A percentile compares a stretch with the other conserved stretches of the same genome.
These are phyloP conservation scores for Aureobasidium sp. DNA, from an alignment of 2,329 filamentous ascomycete species.

Conservation along the genomic window DNA sequence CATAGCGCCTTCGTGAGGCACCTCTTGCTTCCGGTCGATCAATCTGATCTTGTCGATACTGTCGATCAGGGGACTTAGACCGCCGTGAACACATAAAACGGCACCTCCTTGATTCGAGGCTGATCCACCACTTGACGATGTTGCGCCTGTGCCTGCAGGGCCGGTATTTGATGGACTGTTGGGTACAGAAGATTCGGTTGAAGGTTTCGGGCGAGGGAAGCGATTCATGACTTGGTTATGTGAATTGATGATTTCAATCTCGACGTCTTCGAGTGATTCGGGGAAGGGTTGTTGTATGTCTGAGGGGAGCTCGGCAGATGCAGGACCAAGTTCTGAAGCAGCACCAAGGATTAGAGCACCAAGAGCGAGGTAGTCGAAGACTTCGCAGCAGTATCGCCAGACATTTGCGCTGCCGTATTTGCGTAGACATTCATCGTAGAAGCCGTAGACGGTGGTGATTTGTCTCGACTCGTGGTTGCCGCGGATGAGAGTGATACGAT, in stretches of 20 bases:
- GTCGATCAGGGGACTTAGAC: conserved; percentile 83
- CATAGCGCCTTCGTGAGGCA: conserved; percentile 97
- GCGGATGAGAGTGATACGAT: conserved; percentile 84
- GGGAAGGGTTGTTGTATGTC: conserved; percentile 42
- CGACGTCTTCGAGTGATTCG: conserved; percentile 63
- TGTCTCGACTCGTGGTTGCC: conserved; percentile 88
- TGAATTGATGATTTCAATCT: conserved; percentile 89
- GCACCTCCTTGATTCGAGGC: conserved; percentile 65
- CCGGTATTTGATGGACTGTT: conserved; percentile 41
- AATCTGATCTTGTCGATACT: conserved; percentile 92
- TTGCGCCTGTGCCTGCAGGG: conserved; percentile 72
- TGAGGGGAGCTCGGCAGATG: conserved; percentile 41
- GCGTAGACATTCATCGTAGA: conserved; percentile 93
- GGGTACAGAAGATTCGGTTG: conserved; percentile 27
- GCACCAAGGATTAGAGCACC: conserved; percentile 89
- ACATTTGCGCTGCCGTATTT: conserved; percentile 97
- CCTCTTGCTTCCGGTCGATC: conserved; percentile 94
- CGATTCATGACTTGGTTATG: conserved; percentile 71
- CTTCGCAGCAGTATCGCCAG: conserved; percentile 89
- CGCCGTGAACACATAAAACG: conserved; percentile 92
- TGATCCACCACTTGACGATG: conserved; percentile 55
- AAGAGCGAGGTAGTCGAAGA: conserved; percentile 93
- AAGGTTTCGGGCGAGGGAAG: conserved; percentile 47
- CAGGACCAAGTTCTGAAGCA: conserved; percentile 48
- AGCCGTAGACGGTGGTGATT: conserved; percentile 95